Evolutionary conservation across 2,329 filamentous ascomycete species (phyloP).

Genomic region (Coniochaeta sp.): DNA sequence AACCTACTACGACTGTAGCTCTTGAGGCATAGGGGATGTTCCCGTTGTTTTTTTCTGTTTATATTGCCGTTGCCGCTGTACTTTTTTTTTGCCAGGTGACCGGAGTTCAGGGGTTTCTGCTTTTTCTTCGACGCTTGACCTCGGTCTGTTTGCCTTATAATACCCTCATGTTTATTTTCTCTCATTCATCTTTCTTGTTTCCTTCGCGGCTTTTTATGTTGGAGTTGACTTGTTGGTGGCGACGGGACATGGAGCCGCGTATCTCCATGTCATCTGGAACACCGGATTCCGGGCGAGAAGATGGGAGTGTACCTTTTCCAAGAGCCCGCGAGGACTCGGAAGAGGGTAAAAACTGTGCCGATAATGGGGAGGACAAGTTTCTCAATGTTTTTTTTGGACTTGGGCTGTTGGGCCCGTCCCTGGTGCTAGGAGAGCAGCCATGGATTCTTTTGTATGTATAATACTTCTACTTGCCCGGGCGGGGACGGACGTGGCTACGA

Average conservation of each 20-base stretch:
- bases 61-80: background rate
- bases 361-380: background rate
- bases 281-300: background rate
- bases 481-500: background rate
- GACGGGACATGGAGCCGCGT: background rate
- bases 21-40: slow-evolving; percentile 15
- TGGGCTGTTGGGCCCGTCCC: background rate
- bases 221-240: background rate
- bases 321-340: background rate
- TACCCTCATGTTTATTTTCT: slow-evolving; percentile 7
- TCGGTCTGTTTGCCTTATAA: slow-evolving; percentile 13
- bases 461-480: background rate
- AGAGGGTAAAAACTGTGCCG: background rate
- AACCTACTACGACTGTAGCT: slow-evolving; percentile 10
- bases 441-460: background rate
- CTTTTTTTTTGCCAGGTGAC: background rate
- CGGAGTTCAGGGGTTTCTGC: background rate
- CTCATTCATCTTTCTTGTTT: background rate
- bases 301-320: background rate
- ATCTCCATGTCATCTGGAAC: background rate
- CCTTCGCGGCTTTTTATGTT: background rate
- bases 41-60: slow-evolving; percentile 2
- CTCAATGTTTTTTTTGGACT: background rate
- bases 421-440: background rate
- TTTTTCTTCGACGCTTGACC: slow-evolving; percentile 4